Base-by-base conservation (phyloP, 257 asterid species). In the Nicotiana tomentosiformis region DNA sequence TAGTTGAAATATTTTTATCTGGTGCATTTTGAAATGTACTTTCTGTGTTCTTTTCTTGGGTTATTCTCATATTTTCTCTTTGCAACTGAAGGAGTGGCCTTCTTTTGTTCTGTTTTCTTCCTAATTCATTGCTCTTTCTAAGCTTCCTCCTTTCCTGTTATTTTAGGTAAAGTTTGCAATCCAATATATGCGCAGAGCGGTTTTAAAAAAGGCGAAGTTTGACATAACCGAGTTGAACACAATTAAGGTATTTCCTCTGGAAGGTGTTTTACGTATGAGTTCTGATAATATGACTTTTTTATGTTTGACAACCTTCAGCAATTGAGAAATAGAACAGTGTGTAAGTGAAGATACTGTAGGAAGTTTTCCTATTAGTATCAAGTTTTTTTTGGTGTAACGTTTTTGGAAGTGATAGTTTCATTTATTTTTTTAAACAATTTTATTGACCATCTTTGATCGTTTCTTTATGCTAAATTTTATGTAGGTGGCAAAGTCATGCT, bases 401-500 rank as follows among this genome's bases (percentile, higher is more conserved):
- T 74, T n/a, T 76, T 81, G 77, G 56, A 49, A 76, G 64, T 51
- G 64, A 26, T 20, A 15, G 23, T 35, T 57, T 37, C 2, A 17
- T 51, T 62, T 39, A 11, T 37, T 61, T 62, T 39, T 43, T 57
- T 3, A 20, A 30, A 56, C 72, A 83, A 17, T 16, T 10, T 83
- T 61, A 69, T 82, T 56, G 60, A 56, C 81, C 60, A 66, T 18
- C 58, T 11, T 29, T 72, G 80, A 51, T 51, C 64, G 51, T 51
- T 76, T 49, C 29, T 51, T 15, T 7, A 51, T 30, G 64, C 43
- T 26, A 76, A 26, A 56, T 51, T 68, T 74, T 69, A 23, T 83
- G 88, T 66, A 95, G 99, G 96, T 91, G 32, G 99, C 99, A 55
- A 93, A 92, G 86, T 89, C 95, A 77, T 88, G 96, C 88, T 95